Evolutionary conservation across 2,329 filamentous ascomycete genomes (phyloP).

Genomic region (Diaporthe caulivora): DNA sequence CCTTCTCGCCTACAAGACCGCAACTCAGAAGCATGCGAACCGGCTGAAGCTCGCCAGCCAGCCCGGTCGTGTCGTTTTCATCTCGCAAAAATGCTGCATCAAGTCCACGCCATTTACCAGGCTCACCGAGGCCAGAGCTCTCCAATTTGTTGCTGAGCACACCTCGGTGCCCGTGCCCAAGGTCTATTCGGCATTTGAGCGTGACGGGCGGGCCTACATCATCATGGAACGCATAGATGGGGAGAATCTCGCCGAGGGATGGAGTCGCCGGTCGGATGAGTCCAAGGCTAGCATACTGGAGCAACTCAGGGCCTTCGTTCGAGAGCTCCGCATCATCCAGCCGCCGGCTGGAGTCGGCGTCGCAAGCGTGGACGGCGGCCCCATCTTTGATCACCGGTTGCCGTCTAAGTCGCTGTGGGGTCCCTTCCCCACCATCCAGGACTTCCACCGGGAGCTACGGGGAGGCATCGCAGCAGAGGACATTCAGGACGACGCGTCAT

Average conservation of each 20-base stretch:
- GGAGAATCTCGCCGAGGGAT: not conserved
- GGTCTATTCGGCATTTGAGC: slow-evolving; percentile 29
- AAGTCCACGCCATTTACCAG: slow-evolving; percentile 29
- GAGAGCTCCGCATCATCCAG: not conserved
- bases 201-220: slow-evolving; percentile 15
- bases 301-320: not conserved
- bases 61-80: slow-evolving; percentile 6
- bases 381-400: slow-evolving; percentile 28
- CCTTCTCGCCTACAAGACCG: slow-evolving; percentile 32
- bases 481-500: slow-evolving; percentile 27
- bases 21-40: slow-evolving; percentile 10
- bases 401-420: slow-evolving; percentile 23
- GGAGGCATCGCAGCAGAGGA: slow-evolving; percentile 13
- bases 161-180: slow-evolving; percentile 30
- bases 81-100: slow-evolving; percentile 24
- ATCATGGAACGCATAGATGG: slow-evolving; percentile 28
- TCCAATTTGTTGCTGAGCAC: slow-evolving; percentile 24
- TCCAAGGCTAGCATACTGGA: slow-evolving; percentile 11
- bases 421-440: slow-evolving; percentile 17
- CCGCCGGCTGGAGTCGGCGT: not conserved
- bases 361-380: slow-evolving; percentile 11
- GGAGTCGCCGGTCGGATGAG: slow-evolving; percentile 6
- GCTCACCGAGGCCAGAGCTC: slow-evolving; percentile 28
- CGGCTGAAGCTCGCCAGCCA: not conserved
- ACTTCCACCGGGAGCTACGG: slow-evolving; percentile 22